Evolutionary conservation across 2,329 filamentous ascomycete species (phyloP).

Genomic region (Paraconiothyrium sp.): DNA sequence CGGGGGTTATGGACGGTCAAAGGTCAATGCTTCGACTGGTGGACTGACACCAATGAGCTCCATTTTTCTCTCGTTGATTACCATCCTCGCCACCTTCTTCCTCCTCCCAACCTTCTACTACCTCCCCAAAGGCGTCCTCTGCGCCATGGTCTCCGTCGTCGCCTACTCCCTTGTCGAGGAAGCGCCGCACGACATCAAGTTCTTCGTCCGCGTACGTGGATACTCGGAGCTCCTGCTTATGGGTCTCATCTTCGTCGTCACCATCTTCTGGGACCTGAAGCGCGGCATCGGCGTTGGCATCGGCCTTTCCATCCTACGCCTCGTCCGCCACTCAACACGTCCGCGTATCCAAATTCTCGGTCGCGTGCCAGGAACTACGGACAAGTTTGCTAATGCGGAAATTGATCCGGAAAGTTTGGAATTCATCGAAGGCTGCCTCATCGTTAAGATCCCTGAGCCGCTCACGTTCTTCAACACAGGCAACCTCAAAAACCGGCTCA

Average conservation of each 20-base stretch:
- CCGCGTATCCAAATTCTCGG: slow-evolving; percentile 96
- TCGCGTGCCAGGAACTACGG: slow-evolving; percentile 78
- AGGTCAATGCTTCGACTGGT: slow-evolving; percentile 92
- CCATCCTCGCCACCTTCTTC: slow-evolving; percentile 81
- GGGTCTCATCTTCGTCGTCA: slow-evolving; percentile 87
- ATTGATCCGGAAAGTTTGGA: slow-evolving; percentile 77
- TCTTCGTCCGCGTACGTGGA: slow-evolving; percentile 86
- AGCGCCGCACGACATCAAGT: slow-evolving; percentile 88
- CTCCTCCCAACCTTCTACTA: slow-evolving; percentile 93
- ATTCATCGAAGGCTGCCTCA: slow-evolving; percentile 89
- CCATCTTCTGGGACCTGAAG: slow-evolving; percentile 93
- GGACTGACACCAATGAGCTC: slow-evolving; percentile 94
- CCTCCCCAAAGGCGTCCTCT: slow-evolving; percentile 94
- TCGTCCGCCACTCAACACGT: slow-evolving; percentile 89
- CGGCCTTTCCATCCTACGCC: slow-evolving; percentile 85
- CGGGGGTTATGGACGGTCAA: slow-evolving; percentile 94
- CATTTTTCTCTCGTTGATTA: slow-evolving; percentile 83
- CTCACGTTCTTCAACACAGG: slow-evolving; percentile 97
- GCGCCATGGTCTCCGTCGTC: slow-evolving; percentile 92
- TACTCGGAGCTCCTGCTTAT: slow-evolving; percentile 89
- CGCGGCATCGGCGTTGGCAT: slow-evolving; percentile 94
- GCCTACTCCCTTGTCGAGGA: slow-evolving; percentile 96
- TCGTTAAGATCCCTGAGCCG: slow-evolving; percentile 97
- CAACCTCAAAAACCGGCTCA: slow-evolving; percentile 83
- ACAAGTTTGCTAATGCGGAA: slow-evolving; percentile 86